Percentiles rank a stretch among this genome's conserved stretches.
phyloP scores from a whole-genome alignment of 1,139 yeast genomes.

The Nakaseomyces uthaithaninus region DNA sequence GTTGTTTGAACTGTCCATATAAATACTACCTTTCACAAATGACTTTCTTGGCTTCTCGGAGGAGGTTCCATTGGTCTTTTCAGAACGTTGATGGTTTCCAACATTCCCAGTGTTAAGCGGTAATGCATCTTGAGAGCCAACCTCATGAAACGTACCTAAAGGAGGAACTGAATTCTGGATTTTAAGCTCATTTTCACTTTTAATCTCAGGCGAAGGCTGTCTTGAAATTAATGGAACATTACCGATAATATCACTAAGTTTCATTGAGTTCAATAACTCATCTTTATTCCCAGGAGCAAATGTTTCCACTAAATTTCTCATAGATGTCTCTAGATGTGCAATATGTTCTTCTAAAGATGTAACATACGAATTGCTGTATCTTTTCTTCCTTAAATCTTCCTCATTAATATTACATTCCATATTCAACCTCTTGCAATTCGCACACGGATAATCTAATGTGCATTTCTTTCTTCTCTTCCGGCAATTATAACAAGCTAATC shows the following conservation, averaged over 20 bases:
- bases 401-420: conserved; percentile 44
- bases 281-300: conserved; percentile 10
- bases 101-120: background rate
- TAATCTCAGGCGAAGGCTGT: conserved; percentile 1
- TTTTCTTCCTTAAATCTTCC: conserved; percentile 45
- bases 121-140: background rate
- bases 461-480: conserved; percentile 41
- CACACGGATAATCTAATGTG: conserved; percentile 44
- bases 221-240: background rate
- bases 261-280: conserved; percentile 16
- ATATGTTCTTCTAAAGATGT: conserved; percentile 31
- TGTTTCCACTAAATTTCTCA: conserved; percentile 15
- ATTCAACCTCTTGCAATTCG: conserved; percentile 39
- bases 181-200: background rate
- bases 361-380: conserved; percentile 47
- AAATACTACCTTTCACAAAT: conserved; percentile 28
- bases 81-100: background rate
- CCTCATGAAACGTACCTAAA: conserved; percentile 5
- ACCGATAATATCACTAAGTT: conserved; percentile 19
- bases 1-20: conserved; percentile 28
- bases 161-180: background rate
- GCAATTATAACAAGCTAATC: conserved; percentile 32
- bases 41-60: conserved; percentile 16
- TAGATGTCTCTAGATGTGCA: conserved; percentile 24
- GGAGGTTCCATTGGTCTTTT: conserved; percentile 2